Evolutionary conservation across 2,329 filamentous ascomycete species (phyloP).

Genomic region (Botryotinia convoluta): DNA sequence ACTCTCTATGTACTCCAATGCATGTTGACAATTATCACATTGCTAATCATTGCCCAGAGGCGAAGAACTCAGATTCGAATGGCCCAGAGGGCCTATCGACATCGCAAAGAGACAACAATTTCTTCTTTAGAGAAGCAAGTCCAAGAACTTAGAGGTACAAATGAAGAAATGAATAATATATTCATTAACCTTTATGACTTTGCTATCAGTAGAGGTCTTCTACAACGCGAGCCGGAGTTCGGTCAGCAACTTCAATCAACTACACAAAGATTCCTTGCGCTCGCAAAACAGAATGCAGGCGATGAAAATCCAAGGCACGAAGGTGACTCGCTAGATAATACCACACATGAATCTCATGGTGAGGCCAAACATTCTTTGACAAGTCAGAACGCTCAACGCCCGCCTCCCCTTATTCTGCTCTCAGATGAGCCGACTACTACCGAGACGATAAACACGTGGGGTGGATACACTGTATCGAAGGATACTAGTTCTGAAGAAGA

Average conservation of each 20-base stretch:
- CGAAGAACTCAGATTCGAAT: slow-evolving; percentile 84
- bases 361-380: background rate
- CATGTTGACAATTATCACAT: background rate
- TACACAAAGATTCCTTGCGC: slow-evolving; percentile 56
- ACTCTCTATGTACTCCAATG: background rate
- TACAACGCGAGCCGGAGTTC: slow-evolving; percentile 56
- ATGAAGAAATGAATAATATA: slow-evolving; percentile 70
- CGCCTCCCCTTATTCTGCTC: slow-evolving; percentile 17
- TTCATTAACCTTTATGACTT: slow-evolving; percentile 67
- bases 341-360: slow-evolving; percentile 14
- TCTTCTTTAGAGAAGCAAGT: slow-evolving; percentile 69
- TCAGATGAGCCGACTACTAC: background rate
- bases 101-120: slow-evolving; percentile 81
- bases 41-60: slow-evolving; percentile 49
- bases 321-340: slow-evolving; percentile 27
- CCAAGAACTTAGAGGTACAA: slow-evolving; percentile 62
- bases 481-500: slow-evolving; percentile 26
- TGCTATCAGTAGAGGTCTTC: slow-evolving; percentile 55
- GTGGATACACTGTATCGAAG: slow-evolving; percentile 33
- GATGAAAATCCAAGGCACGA: slow-evolving; percentile 38
- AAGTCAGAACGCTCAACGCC: background rate
- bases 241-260: slow-evolving; percentile 55
- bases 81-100: slow-evolving; percentile 80
- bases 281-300: slow-evolving; percentile 49
- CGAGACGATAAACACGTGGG: slow-evolving; percentile 22